phyloP scores from a whole-genome alignment of 169 alveolate genomes.

The Eimeria maxima region DNA sequence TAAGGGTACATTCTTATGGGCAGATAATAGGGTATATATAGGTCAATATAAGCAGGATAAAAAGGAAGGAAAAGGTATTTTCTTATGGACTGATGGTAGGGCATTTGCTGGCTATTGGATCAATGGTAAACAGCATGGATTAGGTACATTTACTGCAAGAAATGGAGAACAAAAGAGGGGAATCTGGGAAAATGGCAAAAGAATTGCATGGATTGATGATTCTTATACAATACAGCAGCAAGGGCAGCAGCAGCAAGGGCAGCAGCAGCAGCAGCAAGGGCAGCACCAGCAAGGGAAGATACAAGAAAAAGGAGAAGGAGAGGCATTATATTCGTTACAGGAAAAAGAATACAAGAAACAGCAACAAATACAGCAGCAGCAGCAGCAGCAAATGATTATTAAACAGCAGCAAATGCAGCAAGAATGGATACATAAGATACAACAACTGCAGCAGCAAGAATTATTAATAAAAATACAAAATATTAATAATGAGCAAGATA shows the following conservation, averaged over 20 bases:
- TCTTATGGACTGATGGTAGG: slow-evolving; percentile 83
- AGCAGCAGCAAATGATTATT: too few relatives aligned
- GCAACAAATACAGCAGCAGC: too few relatives aligned
- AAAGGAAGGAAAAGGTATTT: slow-evolving; percentile 93
- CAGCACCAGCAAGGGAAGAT: too few relatives aligned
- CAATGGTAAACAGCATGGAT: slow-evolving; percentile 87
- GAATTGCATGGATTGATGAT: slow-evolving; percentile 76
- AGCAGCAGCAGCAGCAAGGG: too few relatives aligned
- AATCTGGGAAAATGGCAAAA: slow-evolving; percentile 77
- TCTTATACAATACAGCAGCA: background rate
- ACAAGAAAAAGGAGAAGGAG: too few relatives aligned
- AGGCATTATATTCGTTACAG: too few relatives aligned
- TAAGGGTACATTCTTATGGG: slow-evolving; percentile 91
- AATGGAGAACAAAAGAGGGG: slow-evolving; percentile 74
- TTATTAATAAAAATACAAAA: too few relatives aligned
- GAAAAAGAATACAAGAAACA: too few relatives aligned
- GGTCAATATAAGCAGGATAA: slow-evolving; percentile 91
- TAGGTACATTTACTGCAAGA: slow-evolving; percentile 68
- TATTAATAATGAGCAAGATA: too few relatives aligned
- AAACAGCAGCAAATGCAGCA: background rate
- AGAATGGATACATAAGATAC: too few relatives aligned
- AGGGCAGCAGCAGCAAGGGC: background rate
- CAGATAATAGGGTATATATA: slow-evolving; percentile 90
- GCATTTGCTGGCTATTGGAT: slow-evolving; percentile 85
- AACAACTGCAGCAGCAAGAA: too few relatives aligned